Evolutionary conservation across 2,329 filamentous ascomycete genomes (phyloP).

Genomic region (Madurella mycetomatis): DNA sequence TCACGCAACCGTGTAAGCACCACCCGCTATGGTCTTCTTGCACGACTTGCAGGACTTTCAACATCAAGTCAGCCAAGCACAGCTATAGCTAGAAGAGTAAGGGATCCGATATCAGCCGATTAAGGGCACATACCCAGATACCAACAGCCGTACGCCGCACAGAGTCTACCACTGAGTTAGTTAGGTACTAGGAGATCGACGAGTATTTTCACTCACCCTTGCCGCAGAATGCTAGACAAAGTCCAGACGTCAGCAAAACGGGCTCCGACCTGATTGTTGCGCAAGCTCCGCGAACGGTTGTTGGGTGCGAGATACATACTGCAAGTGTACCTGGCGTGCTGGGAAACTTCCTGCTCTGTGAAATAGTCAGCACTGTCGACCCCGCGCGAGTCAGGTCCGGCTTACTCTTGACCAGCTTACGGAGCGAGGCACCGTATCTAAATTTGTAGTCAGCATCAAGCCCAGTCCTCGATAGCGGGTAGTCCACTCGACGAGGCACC

Average conservation of each 20-base stretch:
- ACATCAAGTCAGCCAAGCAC: slow-evolving; percentile 47
- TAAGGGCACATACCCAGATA: slow-evolving; percentile 37
- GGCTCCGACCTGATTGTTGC: neutral
- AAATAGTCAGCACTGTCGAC: slow-evolving; percentile 7
- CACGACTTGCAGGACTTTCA: slow-evolving; percentile 83
- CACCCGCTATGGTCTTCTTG: slow-evolving; percentile 89
- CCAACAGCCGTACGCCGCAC: slow-evolving; percentile 88
- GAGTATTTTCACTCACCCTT: slow-evolving; percentile 49
- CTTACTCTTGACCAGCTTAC: slow-evolving; percentile 89
- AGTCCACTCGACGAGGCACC: slow-evolving; percentile 6
- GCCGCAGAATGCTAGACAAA: slow-evolving; percentile 78
- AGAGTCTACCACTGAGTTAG: slow-evolving; percentile 45
- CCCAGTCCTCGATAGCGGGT: neutral
- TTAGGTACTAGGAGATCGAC: neutral
- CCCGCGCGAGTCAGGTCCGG: neutral
- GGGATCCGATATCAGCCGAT: neutral
- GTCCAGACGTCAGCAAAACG: slow-evolving; percentile 6
- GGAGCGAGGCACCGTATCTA: slow-evolving; percentile 98
- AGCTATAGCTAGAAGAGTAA: neutral
- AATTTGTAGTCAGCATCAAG: slow-evolving; percentile 18
- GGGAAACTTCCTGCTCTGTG: slow-evolving; percentile 89
- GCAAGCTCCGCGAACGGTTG: neutral
- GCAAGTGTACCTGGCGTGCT: slow-evolving; percentile 96
- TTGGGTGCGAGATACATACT: slow-evolving; percentile 18
- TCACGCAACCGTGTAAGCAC: slow-evolving; percentile 95